Base-by-base conservation (phyloP, 352 stramenopile species). In the Halophytophthora batemanensis region DNA sequence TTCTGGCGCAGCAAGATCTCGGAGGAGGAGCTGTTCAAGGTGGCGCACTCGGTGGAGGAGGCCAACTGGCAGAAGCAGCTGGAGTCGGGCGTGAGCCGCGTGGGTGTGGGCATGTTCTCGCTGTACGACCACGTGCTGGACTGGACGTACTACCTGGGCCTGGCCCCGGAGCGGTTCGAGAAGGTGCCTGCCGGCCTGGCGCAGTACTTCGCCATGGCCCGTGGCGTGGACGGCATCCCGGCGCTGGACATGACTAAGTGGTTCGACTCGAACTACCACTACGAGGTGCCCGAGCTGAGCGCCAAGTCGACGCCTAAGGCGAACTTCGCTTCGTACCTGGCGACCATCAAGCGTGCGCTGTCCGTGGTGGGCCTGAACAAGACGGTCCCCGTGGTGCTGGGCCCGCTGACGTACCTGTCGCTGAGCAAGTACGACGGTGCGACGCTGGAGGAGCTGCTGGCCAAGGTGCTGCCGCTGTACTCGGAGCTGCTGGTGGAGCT, bases 201-300 rank as follows among this genome's bases (percentile, higher is more conserved):
- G 31, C 80, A 89, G 61, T 91, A 96, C 72, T 97, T 97, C 66
- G 84, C 86, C 44, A 96, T 97, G 87, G 86, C 87, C 4, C 82
- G 88, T 42, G 89, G 90, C 40, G 72, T 94, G 3, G 86, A 97
- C 63, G 87, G 86, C 53, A 95, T 94, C 63, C 70, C 75, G 8
- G 91, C 91, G 6, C 77, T 98, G 33, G 91, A 96, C 63, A 97
- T 97, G 91, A 97, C 86, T 64, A 96, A 97, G 75, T 97, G 86
- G 86, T 97, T 97, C 64, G 91, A 96, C 69, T 93, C 83, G 36
- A 98, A 98, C 83, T 98, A 97, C 70, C 91, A 98, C 78, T 98
- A 97, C 80, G 89, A 96, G 64, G 88, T 97, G 38, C 88, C 91
- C 2, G 91, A 98, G 77, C 65, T 96, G 18, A 88, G 74, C 60